Conservation (phyloP, 306 rosid species). For the Glycyrrhiza uralensis region DNA sequence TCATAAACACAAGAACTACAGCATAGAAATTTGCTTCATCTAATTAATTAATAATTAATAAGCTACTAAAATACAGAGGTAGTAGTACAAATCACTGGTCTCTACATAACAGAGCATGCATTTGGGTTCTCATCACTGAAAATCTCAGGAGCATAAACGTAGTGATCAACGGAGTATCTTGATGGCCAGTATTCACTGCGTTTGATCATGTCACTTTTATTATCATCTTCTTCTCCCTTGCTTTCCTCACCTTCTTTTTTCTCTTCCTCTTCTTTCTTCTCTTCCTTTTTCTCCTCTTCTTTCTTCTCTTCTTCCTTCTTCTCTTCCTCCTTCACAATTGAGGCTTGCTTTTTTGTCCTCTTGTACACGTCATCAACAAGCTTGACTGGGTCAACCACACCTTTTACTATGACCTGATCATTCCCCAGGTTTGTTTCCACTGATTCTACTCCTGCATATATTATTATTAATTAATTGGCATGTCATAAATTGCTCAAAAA, state of each 20-base stretch:
- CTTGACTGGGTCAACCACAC: conserved; percentile 58
- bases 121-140: conserved; percentile 96
- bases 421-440: conserved; percentile 71
- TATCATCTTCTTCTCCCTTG: conserved; percentile 41
- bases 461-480: not conserved
- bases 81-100: not conserved
- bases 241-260: conserved; percentile 43
- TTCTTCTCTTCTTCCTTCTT: conserved; percentile 47
- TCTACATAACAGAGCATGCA: conserved; percentile 80
- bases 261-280: conserved; percentile 33
- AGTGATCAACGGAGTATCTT: conserved; percentile 46
- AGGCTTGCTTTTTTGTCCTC: conserved; percentile 66
- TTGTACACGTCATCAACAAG: conserved; percentile 66
- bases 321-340: conserved; percentile 61
- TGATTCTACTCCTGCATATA: conserved; percentile 80
- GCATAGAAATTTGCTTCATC: conserved; percentile 16
- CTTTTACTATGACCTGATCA: conserved; percentile 69
- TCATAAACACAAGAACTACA: not conserved
- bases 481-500: not conserved
- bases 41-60: no score
- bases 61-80: conserved; percentile 17
- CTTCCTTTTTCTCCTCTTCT: conserved; percentile 28
- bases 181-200: conserved; percentile 63
- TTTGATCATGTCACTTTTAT: conserved; percentile 50
- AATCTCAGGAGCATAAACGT: conserved; percentile 50